Percentiles rank a stretch among this genome's conserved stretches.
phyloP scores from a whole-genome alignment of 148 eudicot species.

The Cornus florida region DNA sequence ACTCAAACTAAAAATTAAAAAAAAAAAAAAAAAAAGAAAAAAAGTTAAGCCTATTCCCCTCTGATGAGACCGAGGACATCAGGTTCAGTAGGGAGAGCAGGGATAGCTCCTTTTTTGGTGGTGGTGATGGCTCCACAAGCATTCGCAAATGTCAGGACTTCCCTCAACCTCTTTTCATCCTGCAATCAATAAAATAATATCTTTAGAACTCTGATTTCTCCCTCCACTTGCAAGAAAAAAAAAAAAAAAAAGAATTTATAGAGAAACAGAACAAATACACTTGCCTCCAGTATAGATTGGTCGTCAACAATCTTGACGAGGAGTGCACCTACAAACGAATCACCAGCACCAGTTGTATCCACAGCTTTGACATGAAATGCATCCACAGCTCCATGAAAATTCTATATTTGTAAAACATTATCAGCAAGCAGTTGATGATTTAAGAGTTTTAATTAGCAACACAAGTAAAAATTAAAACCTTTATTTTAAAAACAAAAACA shows the following conservation, averaged over 20 bases:
- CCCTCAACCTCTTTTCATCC: slow-evolving; percentile 61
- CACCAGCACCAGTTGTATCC: slow-evolving; percentile 92
- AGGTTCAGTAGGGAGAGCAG: slow-evolving; percentile 66
- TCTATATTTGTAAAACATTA: slow-evolving; percentile 26
- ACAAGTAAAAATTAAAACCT: too few relatives aligned
- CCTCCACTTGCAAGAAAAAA: background rate
- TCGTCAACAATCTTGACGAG: slow-evolving; percentile 68
- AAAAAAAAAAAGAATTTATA: background rate
- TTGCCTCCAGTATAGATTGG: slow-evolving; percentile 57
- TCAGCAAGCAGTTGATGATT: too few relatives aligned
- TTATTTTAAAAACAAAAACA: too few relatives aligned
- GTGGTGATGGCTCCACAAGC: slow-evolving; percentile 86
- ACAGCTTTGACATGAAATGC: slow-evolving; percentile 58
- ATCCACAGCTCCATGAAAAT: slow-evolving; percentile 63
- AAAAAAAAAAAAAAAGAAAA: background rate
- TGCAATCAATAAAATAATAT: slow-evolving; percentile 22
- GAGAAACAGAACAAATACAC: too few relatives aligned
- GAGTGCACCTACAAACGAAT: slow-evolving; percentile 74
- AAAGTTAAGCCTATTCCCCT: background rate
- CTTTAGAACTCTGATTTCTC: too few relatives aligned
- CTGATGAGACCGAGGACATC: slow-evolving; percentile 44
- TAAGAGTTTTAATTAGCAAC: too few relatives aligned
- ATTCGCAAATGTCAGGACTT: slow-evolving; percentile 52
- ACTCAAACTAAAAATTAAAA: background rate
- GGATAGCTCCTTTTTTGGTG: slow-evolving; percentile 78